phyloP scores from a whole-genome alignment of 1,284 basidiomycete species.

The Mycocalia duriaeana region DNA sequence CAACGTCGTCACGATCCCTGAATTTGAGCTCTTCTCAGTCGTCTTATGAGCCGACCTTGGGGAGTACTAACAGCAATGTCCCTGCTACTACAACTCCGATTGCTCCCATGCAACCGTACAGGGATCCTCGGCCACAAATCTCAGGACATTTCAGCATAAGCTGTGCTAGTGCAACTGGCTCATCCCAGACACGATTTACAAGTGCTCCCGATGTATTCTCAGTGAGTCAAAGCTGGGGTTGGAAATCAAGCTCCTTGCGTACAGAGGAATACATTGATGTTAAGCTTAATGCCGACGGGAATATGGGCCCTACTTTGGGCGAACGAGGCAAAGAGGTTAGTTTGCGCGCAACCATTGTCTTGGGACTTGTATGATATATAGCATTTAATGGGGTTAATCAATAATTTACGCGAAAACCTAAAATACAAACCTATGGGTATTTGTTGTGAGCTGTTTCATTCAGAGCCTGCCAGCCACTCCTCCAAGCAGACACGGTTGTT shows the following conservation, averaged over 20 bases:
- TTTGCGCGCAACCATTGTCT: slow-evolving; percentile 68
- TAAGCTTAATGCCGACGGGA: slow-evolving; percentile 40
- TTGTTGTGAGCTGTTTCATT: neutral
- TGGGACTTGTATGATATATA: slow-evolving; percentile 58
- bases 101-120: slow-evolving; percentile 60
- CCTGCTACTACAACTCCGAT: slow-evolving; percentile 36
- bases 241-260: slow-evolving; percentile 67
- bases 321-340: slow-evolving; percentile 46
- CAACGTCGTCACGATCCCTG: slow-evolving; percentile 18
- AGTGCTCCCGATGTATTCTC: slow-evolving; percentile 85
- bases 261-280: slow-evolving; percentile 55
- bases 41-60: slow-evolving; percentile 12
- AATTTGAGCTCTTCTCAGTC: slow-evolving; percentile 14
- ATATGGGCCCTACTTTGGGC: slow-evolving; percentile 19
- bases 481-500: neutral
- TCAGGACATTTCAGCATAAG: slow-evolving; percentile 81
- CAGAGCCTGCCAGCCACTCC: neutral
- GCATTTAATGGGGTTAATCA: neutral
- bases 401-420: too few species aligned
- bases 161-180: slow-evolving; percentile 79
- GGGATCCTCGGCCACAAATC: slow-evolving; percentile 65
- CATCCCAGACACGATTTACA: slow-evolving; percentile 78
- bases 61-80: slow-evolving; percentile 18
- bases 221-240: slow-evolving; percentile 77
- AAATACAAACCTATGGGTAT: too few species aligned